These are phyloP conservation scores for Pleurotus djamor DNA, from an alignment of 768 basidiomycete species.

Conservation along the genomic window DNA sequence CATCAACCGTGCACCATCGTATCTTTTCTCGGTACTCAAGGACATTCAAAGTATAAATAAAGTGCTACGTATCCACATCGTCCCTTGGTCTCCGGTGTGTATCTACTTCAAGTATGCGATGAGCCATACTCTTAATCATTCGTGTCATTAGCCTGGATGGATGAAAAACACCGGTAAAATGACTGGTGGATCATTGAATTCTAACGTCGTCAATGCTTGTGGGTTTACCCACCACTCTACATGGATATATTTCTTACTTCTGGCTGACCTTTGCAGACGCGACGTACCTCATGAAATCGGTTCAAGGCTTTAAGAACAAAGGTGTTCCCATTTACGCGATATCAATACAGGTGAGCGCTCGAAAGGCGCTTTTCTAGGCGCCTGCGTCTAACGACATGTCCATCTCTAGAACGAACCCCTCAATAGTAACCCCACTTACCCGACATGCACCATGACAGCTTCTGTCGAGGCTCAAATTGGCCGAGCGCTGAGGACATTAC, in stretches of 20 bases:
- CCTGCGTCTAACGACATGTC: neutral
- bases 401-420: constrained; percentile 42
- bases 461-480: constrained; percentile 60
- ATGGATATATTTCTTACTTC: neutral
- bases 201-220: constrained; percentile 48
- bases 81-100: constrained; percentile 77
- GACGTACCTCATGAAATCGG: constrained; percentile 66
- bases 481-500: constrained; percentile 47
- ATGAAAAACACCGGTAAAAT: constrained; percentile 71
- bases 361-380: neutral
- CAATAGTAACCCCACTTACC: constrained; percentile 66
- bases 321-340: constrained; percentile 65
- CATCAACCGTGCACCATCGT: constrained; percentile 55
- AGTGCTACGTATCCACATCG: constrained; percentile 48
- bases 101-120: neutral
- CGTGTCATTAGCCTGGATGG: constrained; percentile 61
- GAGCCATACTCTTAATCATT: neutral
- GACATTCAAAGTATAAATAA: constrained; percentile 64
- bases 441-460: constrained; percentile 55
- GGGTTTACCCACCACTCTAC: constrained; percentile 16
- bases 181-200: constrained; percentile 61
- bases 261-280: constrained; percentile 43
- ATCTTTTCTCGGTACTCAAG: constrained; percentile 58
- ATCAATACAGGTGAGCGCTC: constrained; percentile 39
- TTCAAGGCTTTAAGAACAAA: constrained; percentile 65